phyloP scores from a whole-genome alignment of 305 asterid species.

The Fraxinus sp. region DNA sequence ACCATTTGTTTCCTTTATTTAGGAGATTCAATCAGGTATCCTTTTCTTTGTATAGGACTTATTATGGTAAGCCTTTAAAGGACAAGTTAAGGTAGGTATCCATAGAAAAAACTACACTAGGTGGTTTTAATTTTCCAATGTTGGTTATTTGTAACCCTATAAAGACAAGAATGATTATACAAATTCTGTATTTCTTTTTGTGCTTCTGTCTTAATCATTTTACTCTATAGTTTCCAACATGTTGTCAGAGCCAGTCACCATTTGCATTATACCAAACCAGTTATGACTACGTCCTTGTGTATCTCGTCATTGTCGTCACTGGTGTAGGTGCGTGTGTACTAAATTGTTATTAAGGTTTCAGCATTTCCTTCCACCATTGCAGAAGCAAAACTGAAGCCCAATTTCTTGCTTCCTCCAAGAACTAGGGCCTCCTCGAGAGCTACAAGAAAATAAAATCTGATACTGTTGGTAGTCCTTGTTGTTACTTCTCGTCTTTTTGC shows the following conservation, averaged over 20 bases:
- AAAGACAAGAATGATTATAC: background rate
- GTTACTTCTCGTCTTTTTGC: background rate
- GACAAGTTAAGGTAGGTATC: background rate
- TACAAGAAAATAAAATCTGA: background rate
- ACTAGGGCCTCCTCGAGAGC: background rate
- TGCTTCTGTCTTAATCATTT: background rate
- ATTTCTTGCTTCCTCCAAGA: background rate
- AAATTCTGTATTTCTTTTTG: background rate
- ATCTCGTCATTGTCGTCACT: background rate
- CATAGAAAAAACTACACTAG: background rate
- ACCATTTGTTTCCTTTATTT: background rate
- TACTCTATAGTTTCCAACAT: background rate
- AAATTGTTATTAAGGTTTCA: background rate
- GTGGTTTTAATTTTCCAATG: background rate
- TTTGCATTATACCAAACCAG: background rate
- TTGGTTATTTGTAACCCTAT: background rate
- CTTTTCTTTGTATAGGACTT: background rate
- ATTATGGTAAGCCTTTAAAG: background rate
- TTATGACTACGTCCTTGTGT: background rate
- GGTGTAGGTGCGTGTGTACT: background rate
- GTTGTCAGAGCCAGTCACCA: background rate
- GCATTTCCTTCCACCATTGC: background rate
- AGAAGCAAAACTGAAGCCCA: background rate
- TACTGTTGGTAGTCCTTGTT: background rate
- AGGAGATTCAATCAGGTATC: background rate